Evolutionary conservation across 176 grass and related monocot genomes (phyloP), one percentile per base, ranked within the genome.

Genomic region (Aegilops umbellulata): DNA sequence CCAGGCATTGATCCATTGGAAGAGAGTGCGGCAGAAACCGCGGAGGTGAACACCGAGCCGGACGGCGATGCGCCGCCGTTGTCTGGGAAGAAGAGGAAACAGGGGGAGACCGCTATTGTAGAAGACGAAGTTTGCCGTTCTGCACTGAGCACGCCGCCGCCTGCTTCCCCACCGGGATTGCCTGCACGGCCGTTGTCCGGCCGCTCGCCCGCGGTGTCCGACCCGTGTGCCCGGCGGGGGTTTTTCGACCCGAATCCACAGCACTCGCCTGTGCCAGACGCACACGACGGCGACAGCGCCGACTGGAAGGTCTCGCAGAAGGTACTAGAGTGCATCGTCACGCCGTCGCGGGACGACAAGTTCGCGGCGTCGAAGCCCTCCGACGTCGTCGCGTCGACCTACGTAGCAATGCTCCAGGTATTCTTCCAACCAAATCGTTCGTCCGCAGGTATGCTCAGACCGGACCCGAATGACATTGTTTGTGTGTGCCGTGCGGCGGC

Each of bases 31-130:
- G 16, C 78, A 42, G 14, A 36, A 1, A 25, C n/a, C 6, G 27
- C 5, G 13, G 27, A 47, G 30, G 76, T n/a, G 66, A 31, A 80
- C 20, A 39, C 15, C 20, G 81, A 89, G 31, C 42, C 67, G 2
- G 15, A 19, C 14, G 8, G 49, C 27, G n/a, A 62, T 7, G 6
- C 10, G 53, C 53, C 23, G 47, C n/a, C 12, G n/a, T 36, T 49
- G n/a, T 42, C 57, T 3, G 17, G 23, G 1, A 84, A 42, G 39
- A 88, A 88, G 76, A 79, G 81, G 57, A 89, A 79, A 20, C 29
- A 7, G 17, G 39, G 17, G 4, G 75, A 72, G 1, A 38, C 12
- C 20, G 68, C 4, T 4, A 7, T 0, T 17, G 23, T 14, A 27
- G 24, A 44, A 44, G n/a, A 24, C 36, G n/a, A 13, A 25, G 3